A percentile compares a stretch with the other conserved stretches of the same genome.
Evolutionary conservation across 345 rosid genomes (phyloP).

Genomic region (Arabidopsis suecica): DNA sequence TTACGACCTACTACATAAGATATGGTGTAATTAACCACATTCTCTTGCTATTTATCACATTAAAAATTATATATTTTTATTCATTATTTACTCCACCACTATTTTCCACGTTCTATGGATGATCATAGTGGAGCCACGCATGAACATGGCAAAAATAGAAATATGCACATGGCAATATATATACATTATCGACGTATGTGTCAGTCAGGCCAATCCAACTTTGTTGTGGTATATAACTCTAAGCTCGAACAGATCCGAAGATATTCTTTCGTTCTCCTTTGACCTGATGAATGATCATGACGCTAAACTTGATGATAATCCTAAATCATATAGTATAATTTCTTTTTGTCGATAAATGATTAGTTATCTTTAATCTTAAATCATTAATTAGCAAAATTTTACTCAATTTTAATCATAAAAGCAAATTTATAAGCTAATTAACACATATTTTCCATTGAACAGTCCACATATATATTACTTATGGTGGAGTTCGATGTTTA

Average conservation of each 20-base stretch:
- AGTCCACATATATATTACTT: background rate
- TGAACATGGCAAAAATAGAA: slow-evolving; percentile 37
- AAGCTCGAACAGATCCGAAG: background rate
- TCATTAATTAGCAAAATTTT: too few species aligned
- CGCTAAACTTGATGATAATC: background rate
- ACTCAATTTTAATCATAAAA: too few species aligned
- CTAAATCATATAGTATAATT: background rate
- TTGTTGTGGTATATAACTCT: background rate
- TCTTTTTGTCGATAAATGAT: background rate
- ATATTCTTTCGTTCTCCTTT: background rate
- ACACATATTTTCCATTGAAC: background rate
- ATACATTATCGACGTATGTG: background rate
- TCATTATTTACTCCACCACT: slow-evolving; percentile 38
- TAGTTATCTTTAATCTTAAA: background rate
- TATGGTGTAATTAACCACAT: slow-evolving; percentile 24
- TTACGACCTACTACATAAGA: slow-evolving; percentile 7
- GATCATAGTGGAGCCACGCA: slow-evolving; percentile 39
- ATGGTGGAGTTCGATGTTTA: background rate
- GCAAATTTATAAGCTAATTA: too few species aligned
- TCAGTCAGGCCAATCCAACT: background rate
- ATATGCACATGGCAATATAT: slow-evolving; percentile 15
- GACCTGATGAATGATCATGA: background rate
- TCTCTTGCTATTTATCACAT: slow-evolving; percentile 20
- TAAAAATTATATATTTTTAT: background rate
- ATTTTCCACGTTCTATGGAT: slow-evolving; percentile 44